Evolutionary conservation across 2,329 filamentous ascomycete genomes (phyloP).

Genomic region (Talaromyces islandicus): DNA sequence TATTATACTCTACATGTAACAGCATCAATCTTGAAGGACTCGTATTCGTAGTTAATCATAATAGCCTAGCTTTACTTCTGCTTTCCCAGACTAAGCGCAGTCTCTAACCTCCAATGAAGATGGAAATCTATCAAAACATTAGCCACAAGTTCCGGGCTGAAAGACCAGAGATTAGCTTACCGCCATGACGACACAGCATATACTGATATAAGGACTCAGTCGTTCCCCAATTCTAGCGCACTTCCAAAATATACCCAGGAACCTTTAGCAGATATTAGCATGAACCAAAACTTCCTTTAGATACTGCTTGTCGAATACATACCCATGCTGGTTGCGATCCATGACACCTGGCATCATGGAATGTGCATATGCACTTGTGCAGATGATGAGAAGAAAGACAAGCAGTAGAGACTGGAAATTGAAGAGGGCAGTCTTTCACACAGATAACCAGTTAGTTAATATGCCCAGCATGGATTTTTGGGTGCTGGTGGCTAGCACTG

Average conservation of each 20-base stretch:
- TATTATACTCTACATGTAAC: neutral
- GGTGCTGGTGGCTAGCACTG: neutral
- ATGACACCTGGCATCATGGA: slow-evolving; percentile 83
- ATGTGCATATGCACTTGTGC: slow-evolving; percentile 91
- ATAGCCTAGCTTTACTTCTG: neutral
- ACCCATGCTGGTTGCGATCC: slow-evolving; percentile 91
- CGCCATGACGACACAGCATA: slow-evolving; percentile 92
- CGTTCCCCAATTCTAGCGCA: slow-evolving; percentile 87
- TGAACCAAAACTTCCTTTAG: neutral
- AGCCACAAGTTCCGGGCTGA: neutral
- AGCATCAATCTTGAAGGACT: neutral
- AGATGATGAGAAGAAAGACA: slow-evolving; percentile 90
- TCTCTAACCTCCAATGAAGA: slow-evolving; percentile 31
- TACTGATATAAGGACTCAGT: slow-evolving; percentile 88
- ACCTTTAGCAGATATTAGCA: slow-evolving; percentile 36
- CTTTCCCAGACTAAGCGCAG: neutral
- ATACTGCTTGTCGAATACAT: slow-evolving; percentile 24
- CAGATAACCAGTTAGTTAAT: neutral
- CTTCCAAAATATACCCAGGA: slow-evolving; percentile 92
- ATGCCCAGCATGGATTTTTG: neutral
- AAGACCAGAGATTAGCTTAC: slow-evolving; percentile 46
- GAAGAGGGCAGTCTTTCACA: slow-evolving; percentile 79
- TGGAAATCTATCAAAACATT: slow-evolving; percentile 22
- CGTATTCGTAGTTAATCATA: neutral
- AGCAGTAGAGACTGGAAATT: slow-evolving; percentile 97